Base-by-base conservation (phyloP, 1,284 basidiomycete genomes). In the Ustilago shanxiensis region DNA sequence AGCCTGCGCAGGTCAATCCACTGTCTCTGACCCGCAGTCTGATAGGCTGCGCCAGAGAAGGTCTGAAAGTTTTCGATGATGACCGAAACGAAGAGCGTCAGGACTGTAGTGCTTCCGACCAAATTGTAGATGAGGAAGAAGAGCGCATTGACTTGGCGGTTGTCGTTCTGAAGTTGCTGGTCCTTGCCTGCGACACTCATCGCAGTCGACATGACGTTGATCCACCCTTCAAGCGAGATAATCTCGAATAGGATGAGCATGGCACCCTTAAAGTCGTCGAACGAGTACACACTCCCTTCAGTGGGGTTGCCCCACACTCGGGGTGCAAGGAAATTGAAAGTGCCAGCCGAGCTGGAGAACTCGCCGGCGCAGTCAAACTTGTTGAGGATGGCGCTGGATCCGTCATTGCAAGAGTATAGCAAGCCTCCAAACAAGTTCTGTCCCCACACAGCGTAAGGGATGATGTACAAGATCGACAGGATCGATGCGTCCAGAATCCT, bases 391-490 rank as follows among this genome's bases (percentile, higher is more conserved):
- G 84, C 86, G 18, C 66, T 85, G 29, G 72, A 66, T 0, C 53
- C 58, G 83, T 98, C 95, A 83, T 94, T 98, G 88, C 96, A 99
- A 52, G 88, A 86, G 85, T 93, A 95, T 87, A 96, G 91, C 67
- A 92, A 88, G 8, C 95, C 95, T 0, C 91, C 89, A 86, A 98
- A 98, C 84, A 98, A 93, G 82, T 96, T 98, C 67, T 95, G 90
- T 6, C 95, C 96, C 95, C 96, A 98, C 1, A 98, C 92, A 4
- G 96, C 95, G 83, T 95, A 98, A 0, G 96, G 96, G 76, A 99
- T 93, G 89, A 98, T 92, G 87, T 98, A 88, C 44, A 98, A 89
- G 59, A 97, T 90, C 52, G 95, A 94, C n/a, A 99, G 90, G 58
- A 98, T 87, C 0, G 92, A 93, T 0, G 96, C 96, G 79, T 98